phyloP scores from a whole-genome alignment of 169 alveolate species.

The Eimeria maxima region DNA sequence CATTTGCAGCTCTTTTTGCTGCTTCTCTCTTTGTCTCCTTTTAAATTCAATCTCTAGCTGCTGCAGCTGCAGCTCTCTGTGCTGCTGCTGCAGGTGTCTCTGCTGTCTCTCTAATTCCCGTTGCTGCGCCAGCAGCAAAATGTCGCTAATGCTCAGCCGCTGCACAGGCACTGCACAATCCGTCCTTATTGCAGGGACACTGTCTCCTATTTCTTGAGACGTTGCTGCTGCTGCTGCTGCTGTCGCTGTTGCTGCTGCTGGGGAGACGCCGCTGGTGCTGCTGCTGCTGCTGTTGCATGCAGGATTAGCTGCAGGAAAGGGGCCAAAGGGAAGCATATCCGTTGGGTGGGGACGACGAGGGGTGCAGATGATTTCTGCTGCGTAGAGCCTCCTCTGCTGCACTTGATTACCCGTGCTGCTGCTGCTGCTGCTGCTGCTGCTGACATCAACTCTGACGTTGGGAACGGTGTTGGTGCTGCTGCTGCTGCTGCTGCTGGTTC shows the following conservation, averaged over 20 bases:
- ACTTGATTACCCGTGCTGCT: too few relatives aligned
- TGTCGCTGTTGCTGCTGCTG: neutral
- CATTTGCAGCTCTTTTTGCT: conserved; percentile 41
- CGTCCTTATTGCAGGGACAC: neutral
- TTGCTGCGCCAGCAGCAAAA: conserved; percentile 33
- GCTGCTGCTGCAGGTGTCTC: conserved; percentile 55
- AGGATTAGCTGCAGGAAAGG: too few relatives aligned
- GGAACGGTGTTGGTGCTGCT: neutral
- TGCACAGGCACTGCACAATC: neutral
- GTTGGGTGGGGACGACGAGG: too few relatives aligned
- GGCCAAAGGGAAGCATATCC: neutral
- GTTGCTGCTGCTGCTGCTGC: neutral
- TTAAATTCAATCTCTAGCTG: conserved; percentile 27
- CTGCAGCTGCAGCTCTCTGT: conserved; percentile 61
- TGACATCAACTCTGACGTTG: neutral
- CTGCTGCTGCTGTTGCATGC: neutral
- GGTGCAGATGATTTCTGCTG: neutral
- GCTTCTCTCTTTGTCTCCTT: conserved; percentile 32
- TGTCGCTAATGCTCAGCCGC: neutral
- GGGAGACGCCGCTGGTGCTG: neutral
- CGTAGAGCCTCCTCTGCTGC: neutral
- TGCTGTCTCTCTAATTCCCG: conserved; percentile 56
- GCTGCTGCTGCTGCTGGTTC: conserved; percentile 10
- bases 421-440: too few relatives aligned
- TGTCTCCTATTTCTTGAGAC: neutral